A percentile compares a stretch with the other conserved stretches of the same genome.
phyloP scores from a whole-genome alignment of 371 early-diverging fungal genomes.

The Saksenaea oblongispora region DNA sequence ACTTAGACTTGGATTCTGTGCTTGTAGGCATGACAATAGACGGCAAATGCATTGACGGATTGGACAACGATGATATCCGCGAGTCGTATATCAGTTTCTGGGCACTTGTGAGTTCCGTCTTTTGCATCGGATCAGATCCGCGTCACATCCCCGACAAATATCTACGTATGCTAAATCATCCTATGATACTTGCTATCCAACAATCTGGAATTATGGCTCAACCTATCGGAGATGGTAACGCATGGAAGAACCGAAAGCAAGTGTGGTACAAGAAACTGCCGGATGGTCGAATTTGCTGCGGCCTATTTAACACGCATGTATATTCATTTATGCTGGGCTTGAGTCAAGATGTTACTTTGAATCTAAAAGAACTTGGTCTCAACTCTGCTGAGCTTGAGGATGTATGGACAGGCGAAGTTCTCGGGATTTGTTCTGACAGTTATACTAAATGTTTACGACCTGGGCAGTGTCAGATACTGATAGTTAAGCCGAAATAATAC shows the following conservation, averaged over 20 bases:
- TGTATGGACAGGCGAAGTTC: slow-evolving; percentile 26
- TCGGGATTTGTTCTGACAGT: slow-evolving; percentile 13
- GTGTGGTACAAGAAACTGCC: slow-evolving; percentile 35
- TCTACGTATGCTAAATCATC: slow-evolving; percentile 27
- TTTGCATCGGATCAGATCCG: slow-evolving; percentile 39
- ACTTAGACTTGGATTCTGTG: slow-evolving; percentile 32
- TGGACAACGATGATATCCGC: slow-evolving; percentile 32
- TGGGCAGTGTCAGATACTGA: slow-evolving; percentile 32
- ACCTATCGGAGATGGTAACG: slow-evolving; percentile 22
- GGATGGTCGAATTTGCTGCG: slow-evolving; percentile 24
- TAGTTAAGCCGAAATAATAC: slow-evolving; percentile 6
- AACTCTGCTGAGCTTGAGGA: slow-evolving; percentile 15
- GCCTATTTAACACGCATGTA: slow-evolving; percentile 32
- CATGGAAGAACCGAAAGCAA: slow-evolving; percentile 27
- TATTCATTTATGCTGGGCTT: slow-evolving; percentile 25
- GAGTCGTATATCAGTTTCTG: slow-evolving; percentile 35
- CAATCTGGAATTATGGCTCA: slow-evolving; percentile 30
- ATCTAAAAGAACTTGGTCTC: slow-evolving; percentile 15
- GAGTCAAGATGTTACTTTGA: slow-evolving; percentile 16
- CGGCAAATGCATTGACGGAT: slow-evolving; percentile 33
- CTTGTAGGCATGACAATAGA: slow-evolving; percentile 35
- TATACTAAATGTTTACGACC: slow-evolving; percentile 21
- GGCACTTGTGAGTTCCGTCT: slow-evolving; percentile 37
- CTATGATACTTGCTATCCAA: slow-evolving; percentile 27
- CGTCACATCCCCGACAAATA: slow-evolving; percentile 35